Evolutionary conservation across 805 yeast genomes (phyloP).

Genomic region (Yarrowia keelungensis): DNA sequence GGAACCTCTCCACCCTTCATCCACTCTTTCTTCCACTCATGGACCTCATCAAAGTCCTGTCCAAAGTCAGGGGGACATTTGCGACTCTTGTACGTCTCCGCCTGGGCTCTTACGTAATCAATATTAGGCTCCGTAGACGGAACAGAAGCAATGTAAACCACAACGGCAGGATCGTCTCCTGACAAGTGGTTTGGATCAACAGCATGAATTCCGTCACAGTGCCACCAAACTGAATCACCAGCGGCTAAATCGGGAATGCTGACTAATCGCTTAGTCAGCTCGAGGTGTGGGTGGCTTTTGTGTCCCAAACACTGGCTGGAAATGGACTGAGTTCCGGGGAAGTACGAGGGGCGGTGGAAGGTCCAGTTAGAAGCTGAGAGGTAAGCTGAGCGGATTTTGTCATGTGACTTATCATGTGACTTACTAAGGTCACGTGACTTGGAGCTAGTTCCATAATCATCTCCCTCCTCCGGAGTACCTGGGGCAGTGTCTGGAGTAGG

Average conservation of each 20-base stretch:
- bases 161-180: neutral
- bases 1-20: constrained; percentile 9
- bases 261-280: neutral
- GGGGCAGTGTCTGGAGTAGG: neutral
- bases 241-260: constrained; percentile 8
- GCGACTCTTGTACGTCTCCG: neutral
- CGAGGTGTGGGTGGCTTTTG: constrained; percentile 16
- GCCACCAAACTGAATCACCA: constrained; percentile 22
- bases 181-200: constrained; percentile 2
- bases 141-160: constrained; percentile 13
- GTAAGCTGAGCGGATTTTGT: neutral
- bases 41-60: neutral
- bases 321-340: neutral
- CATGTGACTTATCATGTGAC: neutral
- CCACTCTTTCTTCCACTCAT: neutral
- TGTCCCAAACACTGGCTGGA: neutral
- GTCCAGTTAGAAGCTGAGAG: constrained; percentile 12
- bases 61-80: constrained; percentile 11
- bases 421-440: neutral
- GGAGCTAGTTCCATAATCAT: no score
- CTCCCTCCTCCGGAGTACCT: neutral
- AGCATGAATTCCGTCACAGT: constrained; percentile 27
- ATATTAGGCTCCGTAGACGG: neutral
- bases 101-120: constrained; percentile 5
- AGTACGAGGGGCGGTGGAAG: neutral